Evolutionary conservation across 176 grass and related monocot species (phyloP), one percentile per base, ranked within the genome.

Genomic region (Thalia dealbata): DNA sequence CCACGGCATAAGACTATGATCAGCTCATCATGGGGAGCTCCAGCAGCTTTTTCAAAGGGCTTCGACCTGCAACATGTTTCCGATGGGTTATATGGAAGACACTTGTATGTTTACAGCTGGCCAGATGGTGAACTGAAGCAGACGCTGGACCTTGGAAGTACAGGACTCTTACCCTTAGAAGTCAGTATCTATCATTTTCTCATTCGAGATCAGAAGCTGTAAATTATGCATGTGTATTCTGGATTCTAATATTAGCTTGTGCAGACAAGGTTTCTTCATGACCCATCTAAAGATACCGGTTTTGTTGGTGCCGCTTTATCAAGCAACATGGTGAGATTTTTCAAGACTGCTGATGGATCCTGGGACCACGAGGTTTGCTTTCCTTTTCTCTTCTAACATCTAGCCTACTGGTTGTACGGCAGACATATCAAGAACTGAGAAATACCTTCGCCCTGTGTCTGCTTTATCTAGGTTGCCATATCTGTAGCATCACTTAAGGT

Each of bases 1-100:
- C 95, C 95, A 50, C 85, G 87, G 42, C 95, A 99, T 77, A 86
- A 91, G 74, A 93, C 90, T 2, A 99, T 99, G 95, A 99, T 99
- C 52, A 99, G 90, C 68, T 91, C 90, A 16, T 88, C 95, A 26
- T 99, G 90, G 95, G 95, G 90, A 45, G 87, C 90, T 67, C 90
- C 90, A 27, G 77, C 79, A 4, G 90, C 90, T 12, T 93, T 93
- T 69, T 75, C 83, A 46, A 91, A 81, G 45, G 87, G 90, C 41
- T 99, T 99, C 18, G 54, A 99, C 78, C 87, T 81, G 75, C 83
- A 91, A 45, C 90, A 99, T 88, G 87, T 99, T 50, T 72, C 87
- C 71, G 90, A 91, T 79, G 95, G 95, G 29, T 81, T 93, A 14
- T 99, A 99, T 11, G 95, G 95, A 61, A 90, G 81, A 58, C 90